Base-by-base conservation (phyloP, 106 monocot species). In the Allium sativum region DNA sequence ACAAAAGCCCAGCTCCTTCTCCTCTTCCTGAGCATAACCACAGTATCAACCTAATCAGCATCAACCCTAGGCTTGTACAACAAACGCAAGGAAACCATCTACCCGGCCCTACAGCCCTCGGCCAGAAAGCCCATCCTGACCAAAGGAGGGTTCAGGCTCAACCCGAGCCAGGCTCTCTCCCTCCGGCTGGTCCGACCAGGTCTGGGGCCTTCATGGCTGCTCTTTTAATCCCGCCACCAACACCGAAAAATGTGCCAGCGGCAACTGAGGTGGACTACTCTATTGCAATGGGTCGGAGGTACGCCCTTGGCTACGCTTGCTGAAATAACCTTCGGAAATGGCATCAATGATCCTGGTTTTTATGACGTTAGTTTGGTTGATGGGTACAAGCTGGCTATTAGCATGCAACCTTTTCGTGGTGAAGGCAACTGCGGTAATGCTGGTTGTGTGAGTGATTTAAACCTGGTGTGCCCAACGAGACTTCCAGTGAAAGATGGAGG, bases 321-420 rank as follows among this genome's bases (percentile, higher is more conserved):
- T 6, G 86, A 86, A 76, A 68, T 86, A 47, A 86, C 86, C 18
- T 69, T 76, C 8, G 81, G 81, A 54, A 40, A 22, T 22, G 2
- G 43, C 65, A 5, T 40, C 20, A 11, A 40, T 21, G 50, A 72
- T 69, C 58, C n/a, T n/a, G 86, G 82, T 68, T 86, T 86, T 64
- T 86, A 86, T 73, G 86, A 86, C 65, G 81, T 86, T 7, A 81
- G 81, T 67, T 75, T 86, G 6, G 86, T 86, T 8, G 86, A 86
- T 60, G 86, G 86, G 21, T 86, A 82, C 76, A 86, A 86, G 46
- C 56, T 86, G 3, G 86, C 54, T 22, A 67, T 86, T 17, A 70
- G 76, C 9, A 79, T 86, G 67, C 63, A 42, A 45, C 82, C 86
- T 12, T 75, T 82, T 53, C 58, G 78, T 0, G 75, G 72, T 0